Evolutionary conservation across 2,329 filamentous ascomycete species (phyloP), one percentile per base, ranked within the genome.

Genomic region (Trichoderma atrobrunneum): DNA sequence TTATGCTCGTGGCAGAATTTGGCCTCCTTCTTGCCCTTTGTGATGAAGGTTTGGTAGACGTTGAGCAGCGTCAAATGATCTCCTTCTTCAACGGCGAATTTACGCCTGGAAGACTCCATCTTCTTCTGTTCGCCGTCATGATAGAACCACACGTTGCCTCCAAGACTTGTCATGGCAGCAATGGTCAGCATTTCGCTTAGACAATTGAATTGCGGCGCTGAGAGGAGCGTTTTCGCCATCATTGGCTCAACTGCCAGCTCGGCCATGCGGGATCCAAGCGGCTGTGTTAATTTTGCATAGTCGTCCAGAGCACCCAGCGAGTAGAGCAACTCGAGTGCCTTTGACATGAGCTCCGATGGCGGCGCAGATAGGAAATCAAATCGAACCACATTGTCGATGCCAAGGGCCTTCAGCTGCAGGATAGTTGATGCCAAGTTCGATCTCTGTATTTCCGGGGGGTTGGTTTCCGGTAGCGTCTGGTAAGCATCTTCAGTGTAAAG

Each of bases 1-100:
- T 91, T 88, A 76, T 98, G 92, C 8, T 96, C 92, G 70, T 93
- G 91, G 79, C 95, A 98, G 87, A 97, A 99, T 74, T 91, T 90
- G 1, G 92, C 84, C 73, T 97, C 93, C 79, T 95, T 96, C 77
- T 90, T 91, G 2, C 94, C 95, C 73, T 90, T 92, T 2, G 91
- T 93, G 64, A 95, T 85, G 78, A 98, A 98, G 0, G 93, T 89
- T 78, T 95, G 92, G 79, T 96, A 98, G n/a, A 95, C 92, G 77
- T 99, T 98, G 54, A 98, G 87, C 12, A 98, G 87, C 1, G 95
- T 98, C 28, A 98, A 83, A 77, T 98, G 95, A 77, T 99, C 96
- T 1, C 96, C 96, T 83, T 98, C 95, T 73, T 97, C 93, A 7
- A 91, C 95, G 0, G 95, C 93, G 78, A 98, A 98, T 77, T 92